Conservation (phyloP, 2,329 filamentous ascomycete genomes). For the Penicillium olsonii region DNA sequence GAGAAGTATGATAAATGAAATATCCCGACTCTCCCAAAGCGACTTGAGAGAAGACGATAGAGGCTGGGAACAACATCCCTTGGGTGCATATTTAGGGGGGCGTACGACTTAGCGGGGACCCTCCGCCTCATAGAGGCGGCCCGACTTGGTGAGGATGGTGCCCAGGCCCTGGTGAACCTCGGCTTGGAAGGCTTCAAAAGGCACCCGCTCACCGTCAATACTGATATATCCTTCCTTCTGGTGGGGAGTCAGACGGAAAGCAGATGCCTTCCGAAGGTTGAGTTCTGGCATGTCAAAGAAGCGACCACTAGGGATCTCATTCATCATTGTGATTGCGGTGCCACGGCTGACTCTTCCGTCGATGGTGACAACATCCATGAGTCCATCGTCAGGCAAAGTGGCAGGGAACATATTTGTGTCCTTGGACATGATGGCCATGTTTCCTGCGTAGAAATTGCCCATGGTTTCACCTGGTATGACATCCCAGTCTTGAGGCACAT, state of each 20-base stretch:
- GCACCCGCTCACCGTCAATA: conserved; percentile 86
- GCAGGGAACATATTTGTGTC: conserved; percentile 82
- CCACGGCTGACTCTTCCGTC: conserved; percentile 71
- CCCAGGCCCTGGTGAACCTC: conserved; percentile 83
- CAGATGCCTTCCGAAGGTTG: conserved; percentile 80
- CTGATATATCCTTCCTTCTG: conserved; percentile 80
- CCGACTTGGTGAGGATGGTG: conserved; percentile 77
- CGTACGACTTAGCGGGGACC: conserved; percentile 31
- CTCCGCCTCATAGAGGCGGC: conserved; percentile 67
- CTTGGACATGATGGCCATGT: conserved; percentile 90
- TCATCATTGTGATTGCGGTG: conserved; percentile 68
- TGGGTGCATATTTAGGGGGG: neutral
- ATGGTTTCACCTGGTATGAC: conserved; percentile 72
- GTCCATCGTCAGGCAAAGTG: conserved; percentile 77
- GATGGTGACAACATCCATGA: conserved; percentile 80
- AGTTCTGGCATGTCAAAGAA: conserved; percentile 81
- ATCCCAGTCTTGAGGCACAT: conserved; percentile 76
- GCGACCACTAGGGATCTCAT: conserved; percentile 69
- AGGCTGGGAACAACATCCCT: conserved; percentile 5
- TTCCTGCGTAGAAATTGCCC: conserved; percentile 92
- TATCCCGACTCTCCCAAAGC: neutral
- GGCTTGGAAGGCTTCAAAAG: conserved; percentile 87
- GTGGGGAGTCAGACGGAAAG: conserved; percentile 79
- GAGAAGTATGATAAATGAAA: conserved; percentile 10
- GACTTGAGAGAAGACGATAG: neutral